A percentile compares a stretch with the other conserved stretches of the same genome.
phyloP scores from a whole-genome alignment of 768 basidiomycete genomes.

The Exidia glandulosa region DNA sequence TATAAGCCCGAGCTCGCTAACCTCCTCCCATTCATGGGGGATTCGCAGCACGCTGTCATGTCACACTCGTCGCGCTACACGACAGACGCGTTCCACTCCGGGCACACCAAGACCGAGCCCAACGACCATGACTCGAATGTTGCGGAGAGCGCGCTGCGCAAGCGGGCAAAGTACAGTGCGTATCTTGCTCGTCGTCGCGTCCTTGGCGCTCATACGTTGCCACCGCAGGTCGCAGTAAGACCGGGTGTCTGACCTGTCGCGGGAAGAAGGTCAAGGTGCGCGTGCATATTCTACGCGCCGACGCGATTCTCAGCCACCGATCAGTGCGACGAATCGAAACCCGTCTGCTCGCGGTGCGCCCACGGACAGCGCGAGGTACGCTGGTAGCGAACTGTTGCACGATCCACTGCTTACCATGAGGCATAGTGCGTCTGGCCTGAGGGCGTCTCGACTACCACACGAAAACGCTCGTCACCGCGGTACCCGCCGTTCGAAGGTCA shows the following conservation, averaged over 20 bases:
- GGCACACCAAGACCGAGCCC: not conserved
- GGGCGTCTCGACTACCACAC: constrained; percentile 44
- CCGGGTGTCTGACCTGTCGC: constrained; percentile 88
- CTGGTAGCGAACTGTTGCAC: constrained; percentile 3
- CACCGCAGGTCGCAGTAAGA: constrained; percentile 60
- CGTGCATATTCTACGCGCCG: constrained; percentile 4
- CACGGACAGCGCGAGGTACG: constrained; percentile 77
- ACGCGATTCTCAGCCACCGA: constrained; percentile 1
- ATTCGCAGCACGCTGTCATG: not conserved
- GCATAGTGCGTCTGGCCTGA: constrained; percentile 77
- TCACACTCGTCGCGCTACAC: not conserved
- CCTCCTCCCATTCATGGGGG: too few species aligned
- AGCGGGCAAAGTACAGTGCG: not conserved
- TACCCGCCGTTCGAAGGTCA: constrained; percentile 25
- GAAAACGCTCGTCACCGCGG: constrained; percentile 28
- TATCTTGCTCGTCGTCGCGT: not conserved
- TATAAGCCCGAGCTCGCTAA: not conserved
- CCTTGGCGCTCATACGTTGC: not conserved
- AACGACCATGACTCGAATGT: not conserved
- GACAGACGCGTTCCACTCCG: not conserved
- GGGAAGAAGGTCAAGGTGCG: constrained; percentile 89
- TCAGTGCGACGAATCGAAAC: constrained; percentile 87
- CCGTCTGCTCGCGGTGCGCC: constrained; percentile 74
- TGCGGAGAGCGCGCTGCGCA: not conserved
- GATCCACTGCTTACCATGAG: constrained; percentile 6